Conservation (phyloP, 2,329 filamentous ascomycete species). For the Clathrospora elynae region DNA sequence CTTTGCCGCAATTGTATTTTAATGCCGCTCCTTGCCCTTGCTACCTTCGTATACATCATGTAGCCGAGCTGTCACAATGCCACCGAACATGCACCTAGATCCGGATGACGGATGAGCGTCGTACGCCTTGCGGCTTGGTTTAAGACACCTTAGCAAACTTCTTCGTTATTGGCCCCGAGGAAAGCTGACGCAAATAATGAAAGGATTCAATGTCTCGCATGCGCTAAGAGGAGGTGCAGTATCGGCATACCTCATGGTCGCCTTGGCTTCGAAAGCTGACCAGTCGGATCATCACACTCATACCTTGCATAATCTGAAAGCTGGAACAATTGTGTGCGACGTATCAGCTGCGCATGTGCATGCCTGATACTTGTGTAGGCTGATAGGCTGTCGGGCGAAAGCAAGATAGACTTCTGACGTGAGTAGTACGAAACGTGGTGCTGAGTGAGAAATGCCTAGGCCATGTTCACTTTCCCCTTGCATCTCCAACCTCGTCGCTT, state of each 20-base stretch:
- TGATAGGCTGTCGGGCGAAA: slow-evolving; percentile 1
- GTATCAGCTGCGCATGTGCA: neutral
- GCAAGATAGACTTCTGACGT: slow-evolving; percentile 17
- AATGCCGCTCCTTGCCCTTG: too few relatives aligned
- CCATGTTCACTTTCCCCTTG: slow-evolving; percentile 4
- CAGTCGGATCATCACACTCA: neutral
- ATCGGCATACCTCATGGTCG: slow-evolving; percentile 8
- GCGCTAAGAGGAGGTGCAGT: slow-evolving; percentile 17
- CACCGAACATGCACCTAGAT: too few relatives aligned
- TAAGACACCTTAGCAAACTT: too few relatives aligned
- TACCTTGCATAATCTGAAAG: neutral
- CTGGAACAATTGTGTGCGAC: neutral
- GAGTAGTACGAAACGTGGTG: slow-evolving; percentile 16
- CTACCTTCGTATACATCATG: too few relatives aligned
- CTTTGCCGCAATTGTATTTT: too few relatives aligned
- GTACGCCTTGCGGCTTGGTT: too few relatives aligned
- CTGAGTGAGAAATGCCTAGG: slow-evolving; percentile 5
- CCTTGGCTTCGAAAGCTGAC: neutral
- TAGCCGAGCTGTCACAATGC: too few relatives aligned
- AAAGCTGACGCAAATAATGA: slow-evolving; percentile 13
- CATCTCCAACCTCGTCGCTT: too few relatives aligned
- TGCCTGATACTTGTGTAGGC: neutral
- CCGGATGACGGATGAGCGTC: too few relatives aligned
- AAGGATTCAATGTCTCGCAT: slow-evolving; percentile 14
- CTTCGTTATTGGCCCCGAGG: slow-evolving; percentile 8